Percentiles rank a stretch among this genome's conserved stretches.
Evolutionary conservation across 192 early-diverging fungal genomes (phyloP).

Genomic region (Thamnidium elegans): DNA sequence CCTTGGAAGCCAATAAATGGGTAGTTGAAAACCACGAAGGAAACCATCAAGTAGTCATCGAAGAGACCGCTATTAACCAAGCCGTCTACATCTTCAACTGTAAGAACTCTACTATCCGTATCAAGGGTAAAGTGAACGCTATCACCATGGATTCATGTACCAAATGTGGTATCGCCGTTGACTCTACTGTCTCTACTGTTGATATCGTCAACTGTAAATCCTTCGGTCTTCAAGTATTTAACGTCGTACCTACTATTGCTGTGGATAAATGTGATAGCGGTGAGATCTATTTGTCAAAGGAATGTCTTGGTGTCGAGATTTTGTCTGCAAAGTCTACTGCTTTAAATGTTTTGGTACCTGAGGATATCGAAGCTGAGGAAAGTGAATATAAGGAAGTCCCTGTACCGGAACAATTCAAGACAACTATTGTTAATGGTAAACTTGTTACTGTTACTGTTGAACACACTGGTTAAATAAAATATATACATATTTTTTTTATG

Average conservation of each 20-base stretch:
- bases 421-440: slow-evolving; percentile 76
- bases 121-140: slow-evolving; percentile 92
- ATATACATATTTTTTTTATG: too few relatives aligned
- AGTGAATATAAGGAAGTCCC: slow-evolving; percentile 81
- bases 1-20: slow-evolving; percentile 92
- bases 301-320: slow-evolving; percentile 76
- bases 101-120: slow-evolving; percentile 82
- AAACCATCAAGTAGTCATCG: slow-evolving; percentile 72
- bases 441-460: slow-evolving; percentile 82
- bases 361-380: slow-evolving; percentile 61
- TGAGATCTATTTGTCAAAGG: slow-evolving; percentile 84
- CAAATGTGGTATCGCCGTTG: slow-evolving; percentile 83
- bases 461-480: slow-evolving; percentile 57
- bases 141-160: slow-evolving; percentile 88
- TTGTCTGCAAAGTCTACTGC: slow-evolving; percentile 92
- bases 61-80: slow-evolving; percentile 79
- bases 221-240: slow-evolving; percentile 81
- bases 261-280: slow-evolving; percentile 94
- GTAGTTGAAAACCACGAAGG: slow-evolving; percentile 84
- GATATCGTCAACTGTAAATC: slow-evolving; percentile 92
- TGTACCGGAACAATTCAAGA: slow-evolving; percentile 92
- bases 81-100: slow-evolving; percentile 95
- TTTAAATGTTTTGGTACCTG: slow-evolving; percentile 82
- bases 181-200: slow-evolving; percentile 78
- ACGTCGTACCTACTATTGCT: slow-evolving; percentile 76